Evolutionary conservation across 768 basidiomycete species (phyloP).

Genomic region (Lactarius sp.): DNA sequence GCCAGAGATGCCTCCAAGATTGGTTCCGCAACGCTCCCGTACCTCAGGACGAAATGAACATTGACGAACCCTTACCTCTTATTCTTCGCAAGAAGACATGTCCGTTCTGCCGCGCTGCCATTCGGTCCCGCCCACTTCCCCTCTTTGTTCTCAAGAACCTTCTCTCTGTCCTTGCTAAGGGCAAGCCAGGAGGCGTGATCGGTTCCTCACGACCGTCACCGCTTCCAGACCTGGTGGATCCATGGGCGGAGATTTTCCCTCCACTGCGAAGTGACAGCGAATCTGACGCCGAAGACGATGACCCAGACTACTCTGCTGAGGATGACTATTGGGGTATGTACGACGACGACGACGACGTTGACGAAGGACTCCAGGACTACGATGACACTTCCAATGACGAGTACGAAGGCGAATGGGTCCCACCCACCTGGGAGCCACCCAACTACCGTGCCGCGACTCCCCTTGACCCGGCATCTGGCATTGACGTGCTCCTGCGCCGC

Average conservation of each 20-base stretch:
- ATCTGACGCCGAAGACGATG: slow-evolving; percentile 32
- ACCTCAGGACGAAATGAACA: slow-evolving; percentile 41
- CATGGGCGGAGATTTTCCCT: slow-evolving; percentile 68
- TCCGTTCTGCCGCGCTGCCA: slow-evolving; percentile 59
- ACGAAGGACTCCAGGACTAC: slow-evolving; percentile 31
- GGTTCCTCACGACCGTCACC: slow-evolving; percentile 29
- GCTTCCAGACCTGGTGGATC: slow-evolving; percentile 45
- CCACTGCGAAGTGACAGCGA: slow-evolving; percentile 33
- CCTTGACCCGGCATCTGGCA: slow-evolving; percentile 34
- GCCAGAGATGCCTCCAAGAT: slow-evolving; percentile 63
- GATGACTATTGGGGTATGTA: slow-evolving; percentile 28
- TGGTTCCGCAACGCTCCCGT: slow-evolving; percentile 72
- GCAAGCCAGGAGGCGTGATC: slow-evolving; percentile 31
- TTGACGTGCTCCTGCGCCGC: slow-evolving; percentile 46
- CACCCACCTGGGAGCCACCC: slow-evolving; percentile 59
- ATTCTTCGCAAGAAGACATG: slow-evolving; percentile 63
- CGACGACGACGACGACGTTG: slow-evolving; percentile 29
- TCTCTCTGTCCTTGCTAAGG: slow-evolving; percentile 44
- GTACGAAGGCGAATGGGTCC: slow-evolving; percentile 40
- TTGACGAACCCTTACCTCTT: slow-evolving; percentile 42
- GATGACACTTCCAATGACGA: slow-evolving; percentile 36
- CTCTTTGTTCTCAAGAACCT: slow-evolving; percentile 65
- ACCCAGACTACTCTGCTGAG: slow-evolving; percentile 27
- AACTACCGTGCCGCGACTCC: slow-evolving; percentile 35
- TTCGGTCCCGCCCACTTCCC: slow-evolving; percentile 58